Base-by-base conservation (phyloP, 1,284 basidiomycete genomes). In the Spongiforma sp. region DNA sequence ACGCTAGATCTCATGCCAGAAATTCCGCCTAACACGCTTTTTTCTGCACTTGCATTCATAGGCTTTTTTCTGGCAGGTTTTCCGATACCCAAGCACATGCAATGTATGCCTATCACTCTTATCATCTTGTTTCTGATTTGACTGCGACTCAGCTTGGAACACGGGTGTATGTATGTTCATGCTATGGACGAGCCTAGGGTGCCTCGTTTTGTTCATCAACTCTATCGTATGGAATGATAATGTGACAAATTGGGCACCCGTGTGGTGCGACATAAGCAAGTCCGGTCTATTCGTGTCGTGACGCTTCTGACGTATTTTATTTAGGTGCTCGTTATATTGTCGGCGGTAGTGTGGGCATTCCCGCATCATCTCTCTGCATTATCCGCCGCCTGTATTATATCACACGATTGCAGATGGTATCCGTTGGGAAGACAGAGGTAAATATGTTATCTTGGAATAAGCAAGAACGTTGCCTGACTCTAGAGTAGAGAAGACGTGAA, bases 251-350 rank as follows among this genome's bases (percentile, higher is more conserved):
- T 73, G 69, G 28, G 80, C 79, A 1, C 81, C 83, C 0, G 79
- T 87, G 2, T 93, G 88, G 87, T 93, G 91, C 69, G 91, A 73
- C 11, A 90, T 94, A 65, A 83, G 89, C 90, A 70, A 72, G 87
- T 19, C 50, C 28, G 17, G 12, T 34, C 19, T 21, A 21, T 30
- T 15, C 26, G 11, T 62, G 48, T 61, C 2, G 9, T 1, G 41
- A 34, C 6, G 8, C 30, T 60, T 30, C 52, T 55, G 5, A 64
- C 7, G 37, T 3, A 3, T 26, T 5, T 46, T 36, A 17, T 24
- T 17, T 39, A 73, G 70, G 46, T 5, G 3, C 64, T 53, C 63
- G 21, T 14, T 71, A 63, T 61, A 1, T 75, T 1, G 52, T 79
- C 4, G 80, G 74, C 6, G 65, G 74, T 1, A 67, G 69, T 4